Base-by-base conservation (phyloP, 192 early-diverging fungal species). In the Funneliformis geosporum region DNA sequence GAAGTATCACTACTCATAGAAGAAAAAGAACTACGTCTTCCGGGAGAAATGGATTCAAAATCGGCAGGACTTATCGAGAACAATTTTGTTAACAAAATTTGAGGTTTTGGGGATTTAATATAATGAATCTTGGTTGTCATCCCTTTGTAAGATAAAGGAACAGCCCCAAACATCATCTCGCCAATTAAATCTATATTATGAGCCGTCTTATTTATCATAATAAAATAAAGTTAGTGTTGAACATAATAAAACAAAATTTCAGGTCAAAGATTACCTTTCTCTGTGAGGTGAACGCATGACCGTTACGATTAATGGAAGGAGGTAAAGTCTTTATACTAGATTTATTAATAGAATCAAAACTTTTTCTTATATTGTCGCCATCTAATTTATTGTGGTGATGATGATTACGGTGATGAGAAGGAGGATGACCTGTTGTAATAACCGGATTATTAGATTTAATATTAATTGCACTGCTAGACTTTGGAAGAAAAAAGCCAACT, bases 161-260 rank as follows among this genome's bases (percentile, higher is more conserved):
- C 80, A 14, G 85, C 80, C 12, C 85, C 85, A 81, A 86, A 86
- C 62, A 86, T 86, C 85, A 86, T 86, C 43, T 86, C 85, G 14
- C 83, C 85, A 43, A 84, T 83, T 23, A 84, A 46, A 68, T 86
- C 85, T 28, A 86, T 76, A 76, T 76, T 76, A 40, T 76, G 75
- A 28, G 61, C 23, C 14, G 38, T 40, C 75, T 66, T 6, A 27
- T 43, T 65, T 59, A 33, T 39, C 1, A 21, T 47, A 69, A 18
- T 72, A 27, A 50, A 50, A 14, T n/a, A 39, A 8, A 21, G 39
- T 69, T 21, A 72, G 11, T 47, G 27, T 72, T 18, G 18, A n/a
- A 38, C 11, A 66, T 68, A 21, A 69, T 42, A 21, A 9, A 38
- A 69, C 4, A 11, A 3, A n/a, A 33, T 69, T 40, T 21, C 21